Conservation (phyloP, 352 stramenopile genomes). For the Phytopythium montanum region DNA sequence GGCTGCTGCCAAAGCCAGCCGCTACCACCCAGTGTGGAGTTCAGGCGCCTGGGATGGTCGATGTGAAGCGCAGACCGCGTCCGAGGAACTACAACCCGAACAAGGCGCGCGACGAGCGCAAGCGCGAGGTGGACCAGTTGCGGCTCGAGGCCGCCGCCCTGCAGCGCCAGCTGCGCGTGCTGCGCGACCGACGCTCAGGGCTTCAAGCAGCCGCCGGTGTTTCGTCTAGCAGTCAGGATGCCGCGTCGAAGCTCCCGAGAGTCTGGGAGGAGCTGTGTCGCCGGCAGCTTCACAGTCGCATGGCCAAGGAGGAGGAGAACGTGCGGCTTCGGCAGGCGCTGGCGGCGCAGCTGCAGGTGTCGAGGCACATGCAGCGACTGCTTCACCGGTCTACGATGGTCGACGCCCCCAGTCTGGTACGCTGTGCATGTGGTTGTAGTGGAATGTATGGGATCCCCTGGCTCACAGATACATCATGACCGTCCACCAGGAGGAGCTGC, state of each 20-base stretch:
- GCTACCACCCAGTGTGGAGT: too few relatives aligned
- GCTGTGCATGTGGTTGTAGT: neutral
- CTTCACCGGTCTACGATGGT: neutral
- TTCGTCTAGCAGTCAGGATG: neutral
- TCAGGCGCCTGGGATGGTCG: neutral
- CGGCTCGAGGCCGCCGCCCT: slow-evolving; percentile 15
- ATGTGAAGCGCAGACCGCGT: slow-evolving; percentile 3
- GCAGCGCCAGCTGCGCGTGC: slow-evolving; percentile 13
- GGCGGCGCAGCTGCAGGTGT: slow-evolving; percentile 20
- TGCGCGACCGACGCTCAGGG: slow-evolving; percentile 4
- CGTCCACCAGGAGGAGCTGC: neutral
- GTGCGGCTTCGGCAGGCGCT: slow-evolving; percentile 18
- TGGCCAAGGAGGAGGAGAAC: slow-evolving; percentile 23
- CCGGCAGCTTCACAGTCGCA: slow-evolving; percentile 12
- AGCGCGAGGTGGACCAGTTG: slow-evolving; percentile 17
- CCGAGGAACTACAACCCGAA: slow-evolving; percentile 23
- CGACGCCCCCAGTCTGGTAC: neutral
- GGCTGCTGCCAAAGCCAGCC: neutral
- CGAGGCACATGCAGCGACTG: slow-evolving; percentile 14
- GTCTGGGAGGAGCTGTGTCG: slow-evolving; percentile 21
- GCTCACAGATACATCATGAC: too few relatives aligned
- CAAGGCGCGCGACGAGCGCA: slow-evolving; percentile 21
- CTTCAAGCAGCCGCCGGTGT: neutral
- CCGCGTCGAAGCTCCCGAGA: neutral
- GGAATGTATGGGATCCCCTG: too few relatives aligned